A percentile compares a stretch with the other conserved stretches of the same genome.
Conservation (phyloP, 495 filamentous ascomycete species). For the Podospora comata region DNA sequence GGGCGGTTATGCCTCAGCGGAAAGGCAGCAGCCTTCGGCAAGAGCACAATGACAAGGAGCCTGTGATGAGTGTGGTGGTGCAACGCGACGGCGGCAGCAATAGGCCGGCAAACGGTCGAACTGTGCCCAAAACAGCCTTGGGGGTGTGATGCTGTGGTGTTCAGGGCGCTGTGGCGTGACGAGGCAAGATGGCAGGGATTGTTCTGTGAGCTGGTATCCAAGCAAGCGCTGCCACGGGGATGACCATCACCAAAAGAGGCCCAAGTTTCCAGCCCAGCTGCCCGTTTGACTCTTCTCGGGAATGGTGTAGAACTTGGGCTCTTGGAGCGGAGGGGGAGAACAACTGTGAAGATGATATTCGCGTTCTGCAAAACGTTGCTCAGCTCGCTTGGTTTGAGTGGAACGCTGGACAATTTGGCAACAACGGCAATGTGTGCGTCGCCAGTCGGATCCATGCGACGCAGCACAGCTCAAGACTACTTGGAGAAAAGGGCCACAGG, state of each 20-base stretch:
- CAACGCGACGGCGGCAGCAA: constrained; percentile 9
- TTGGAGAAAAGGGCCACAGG: background rate
- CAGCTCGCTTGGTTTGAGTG: background rate
- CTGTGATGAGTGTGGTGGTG: constrained; percentile 10
- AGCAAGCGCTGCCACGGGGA: constrained; percentile 21
- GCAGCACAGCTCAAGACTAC: constrained; percentile 6
- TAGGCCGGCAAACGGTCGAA: constrained; percentile 3
- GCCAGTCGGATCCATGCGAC: constrained; percentile 1
- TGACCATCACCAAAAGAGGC: constrained; percentile 15
- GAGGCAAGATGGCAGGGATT: constrained; percentile 19
- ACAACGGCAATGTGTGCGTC: constrained; percentile 6
- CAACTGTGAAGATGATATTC: background rate
- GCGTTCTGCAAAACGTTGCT: background rate
- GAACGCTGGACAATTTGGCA: background rate
- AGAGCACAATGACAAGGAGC: background rate
- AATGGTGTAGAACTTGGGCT: background rate
- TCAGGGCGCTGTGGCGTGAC: constrained; percentile 21
- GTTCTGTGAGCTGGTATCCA: constrained; percentile 18
- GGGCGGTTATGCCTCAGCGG: constrained; percentile 25
- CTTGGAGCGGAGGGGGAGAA: background rate
- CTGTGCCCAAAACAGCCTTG: constrained; percentile 12
- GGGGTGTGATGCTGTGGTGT: constrained; percentile 12
- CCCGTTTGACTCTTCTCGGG: background rate
- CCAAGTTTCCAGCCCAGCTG: background rate
- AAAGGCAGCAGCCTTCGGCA: constrained; percentile 19